phyloP scores from a whole-genome alignment of 192 early-diverging fungal genomes.

The Ambispora gerdemannii region DNA sequence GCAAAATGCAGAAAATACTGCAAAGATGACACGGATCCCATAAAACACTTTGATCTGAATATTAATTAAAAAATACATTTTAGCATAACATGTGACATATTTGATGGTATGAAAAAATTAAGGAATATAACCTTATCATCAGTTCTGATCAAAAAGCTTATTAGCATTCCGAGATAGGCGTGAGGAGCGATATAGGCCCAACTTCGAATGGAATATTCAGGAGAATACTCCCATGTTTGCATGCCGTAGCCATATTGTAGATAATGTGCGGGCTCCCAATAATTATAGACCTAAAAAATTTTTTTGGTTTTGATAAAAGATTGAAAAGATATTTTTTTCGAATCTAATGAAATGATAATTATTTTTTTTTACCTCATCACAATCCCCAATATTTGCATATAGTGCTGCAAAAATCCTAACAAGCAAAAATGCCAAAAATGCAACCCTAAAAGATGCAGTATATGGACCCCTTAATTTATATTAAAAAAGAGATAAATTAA shows the following conservation, averaged over 20 bases:
- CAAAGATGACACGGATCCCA: constrained; percentile 62
- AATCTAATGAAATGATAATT: neutral
- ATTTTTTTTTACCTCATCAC: constrained; percentile 57
- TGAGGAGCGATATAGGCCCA: constrained; percentile 76
- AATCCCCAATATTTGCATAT: constrained; percentile 64
- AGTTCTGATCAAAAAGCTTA: constrained; percentile 45
- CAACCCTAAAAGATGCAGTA: constrained; percentile 49
- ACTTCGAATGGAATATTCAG: constrained; percentile 82
- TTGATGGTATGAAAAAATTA: no score
- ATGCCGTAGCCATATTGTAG: constrained; percentile 78
- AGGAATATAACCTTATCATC: constrained; percentile 40
- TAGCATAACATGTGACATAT: no score
- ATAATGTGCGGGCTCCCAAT: constrained; percentile 94
- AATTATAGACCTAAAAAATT: constrained; percentile 79
- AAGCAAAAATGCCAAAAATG: constrained; percentile 52
- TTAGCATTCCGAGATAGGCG: constrained; percentile 43
- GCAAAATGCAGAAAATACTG: constrained; percentile 55
- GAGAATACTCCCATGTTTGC: constrained; percentile 97
- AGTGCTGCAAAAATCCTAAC: constrained; percentile 54
- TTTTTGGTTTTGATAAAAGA: neutral
- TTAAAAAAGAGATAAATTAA: no score
- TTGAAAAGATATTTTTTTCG: neutral
- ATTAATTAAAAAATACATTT: constrained; percentile 8
- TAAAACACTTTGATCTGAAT: constrained; percentile 72
- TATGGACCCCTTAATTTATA: constrained; percentile 35